phyloP scores from a whole-genome alignment of 495 filamentous ascomycete genomes.

The Pyrenopolyporus hunteri region DNA sequence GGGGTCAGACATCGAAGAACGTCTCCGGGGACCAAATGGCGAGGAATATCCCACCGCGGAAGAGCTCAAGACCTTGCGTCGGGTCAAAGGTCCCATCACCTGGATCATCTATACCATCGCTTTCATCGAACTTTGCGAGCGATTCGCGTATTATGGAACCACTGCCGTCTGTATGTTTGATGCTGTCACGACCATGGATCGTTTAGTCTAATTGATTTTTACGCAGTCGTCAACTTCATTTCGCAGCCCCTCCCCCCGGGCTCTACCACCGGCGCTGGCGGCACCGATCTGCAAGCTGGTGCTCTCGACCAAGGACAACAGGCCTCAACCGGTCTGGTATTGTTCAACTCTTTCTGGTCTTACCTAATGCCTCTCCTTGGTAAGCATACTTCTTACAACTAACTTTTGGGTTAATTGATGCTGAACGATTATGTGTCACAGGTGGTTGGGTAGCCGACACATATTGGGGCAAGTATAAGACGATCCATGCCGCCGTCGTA shows the following conservation, averaged over 20 bases:
- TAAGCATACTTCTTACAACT: constrained; percentile 11
- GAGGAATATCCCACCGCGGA: constrained; percentile 61
- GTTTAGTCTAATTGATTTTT: constrained; percentile 13
- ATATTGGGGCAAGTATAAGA: constrained; percentile 73
- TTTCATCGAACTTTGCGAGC: constrained; percentile 78
- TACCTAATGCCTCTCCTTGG: constrained; percentile 71
- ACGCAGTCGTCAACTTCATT: constrained; percentile 65
- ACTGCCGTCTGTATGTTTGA: constrained; percentile 65
- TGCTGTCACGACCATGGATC: background rate
- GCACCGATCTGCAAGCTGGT: constrained; percentile 60
- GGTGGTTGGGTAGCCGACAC: constrained; percentile 75
- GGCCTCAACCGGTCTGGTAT: constrained; percentile 66
- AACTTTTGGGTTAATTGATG: background rate
- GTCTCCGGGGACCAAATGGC: constrained; percentile 38
- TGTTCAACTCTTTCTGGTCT: constrained; percentile 77
- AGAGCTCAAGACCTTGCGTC: constrained; percentile 65
- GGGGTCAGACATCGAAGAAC: constrained; percentile 29
- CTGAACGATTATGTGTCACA: constrained; percentile 34
- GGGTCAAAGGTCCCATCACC: constrained; percentile 69
- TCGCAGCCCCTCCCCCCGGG: constrained; percentile 65
- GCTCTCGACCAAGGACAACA: constrained; percentile 71
- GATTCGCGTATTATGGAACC: constrained; percentile 81
- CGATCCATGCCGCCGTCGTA: constrained; percentile 63
- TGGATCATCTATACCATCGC: constrained; percentile 71
- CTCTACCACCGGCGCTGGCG: constrained; percentile 65